These are phyloP conservation scores for Sclerotinia glacialis DNA, from an alignment of 2,329 filamentous ascomycete genomes.

Conservation along the genomic window DNA sequence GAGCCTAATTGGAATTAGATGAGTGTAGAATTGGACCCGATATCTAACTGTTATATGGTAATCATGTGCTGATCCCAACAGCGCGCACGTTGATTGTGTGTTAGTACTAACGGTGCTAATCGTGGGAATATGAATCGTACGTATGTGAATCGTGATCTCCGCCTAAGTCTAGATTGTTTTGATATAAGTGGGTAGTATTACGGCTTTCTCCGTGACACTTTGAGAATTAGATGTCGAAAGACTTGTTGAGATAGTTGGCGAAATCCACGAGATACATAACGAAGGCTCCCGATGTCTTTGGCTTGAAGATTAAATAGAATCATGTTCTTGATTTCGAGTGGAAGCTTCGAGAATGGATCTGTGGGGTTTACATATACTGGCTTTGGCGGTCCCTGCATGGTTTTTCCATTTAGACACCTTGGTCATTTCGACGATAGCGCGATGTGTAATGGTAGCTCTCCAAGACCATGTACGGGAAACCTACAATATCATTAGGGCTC, in stretches of 20 bases:
- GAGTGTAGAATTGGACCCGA: too few relatives aligned
- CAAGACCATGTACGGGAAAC: slow-evolving; percentile 14
- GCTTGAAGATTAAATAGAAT: slow-evolving; percentile 10
- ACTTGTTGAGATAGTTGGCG: slow-evolving; percentile 16
- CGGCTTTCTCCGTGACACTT: too few relatives aligned
- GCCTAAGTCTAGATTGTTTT: too few relatives aligned
- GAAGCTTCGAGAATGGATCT: slow-evolving; percentile 18
- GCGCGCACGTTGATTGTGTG: too few relatives aligned
- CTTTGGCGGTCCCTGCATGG: not conserved
- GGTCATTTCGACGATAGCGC: too few relatives aligned
- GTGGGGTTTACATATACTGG: not conserved
- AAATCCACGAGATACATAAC: slow-evolving; percentile 20
- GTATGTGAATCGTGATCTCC: too few relatives aligned
- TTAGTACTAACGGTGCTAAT: too few relatives aligned
- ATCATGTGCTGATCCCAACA: too few relatives aligned
- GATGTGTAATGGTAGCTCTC: not conserved
- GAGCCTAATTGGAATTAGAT: too few relatives aligned
- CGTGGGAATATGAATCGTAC: too few relatives aligned
- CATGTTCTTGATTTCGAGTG: slow-evolving; percentile 18
- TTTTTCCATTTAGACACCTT: not conserved
- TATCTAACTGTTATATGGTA: too few relatives aligned
- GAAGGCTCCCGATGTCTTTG: slow-evolving; percentile 8
- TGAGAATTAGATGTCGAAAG: slow-evolving; percentile 18
- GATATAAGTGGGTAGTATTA: too few relatives aligned
- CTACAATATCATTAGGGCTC: slow-evolving; percentile 24